Percentiles rank a stretch among this genome's conserved stretches.
Conservation (phyloP, 345 rosid species). For the Syzygium aqueum region DNA sequence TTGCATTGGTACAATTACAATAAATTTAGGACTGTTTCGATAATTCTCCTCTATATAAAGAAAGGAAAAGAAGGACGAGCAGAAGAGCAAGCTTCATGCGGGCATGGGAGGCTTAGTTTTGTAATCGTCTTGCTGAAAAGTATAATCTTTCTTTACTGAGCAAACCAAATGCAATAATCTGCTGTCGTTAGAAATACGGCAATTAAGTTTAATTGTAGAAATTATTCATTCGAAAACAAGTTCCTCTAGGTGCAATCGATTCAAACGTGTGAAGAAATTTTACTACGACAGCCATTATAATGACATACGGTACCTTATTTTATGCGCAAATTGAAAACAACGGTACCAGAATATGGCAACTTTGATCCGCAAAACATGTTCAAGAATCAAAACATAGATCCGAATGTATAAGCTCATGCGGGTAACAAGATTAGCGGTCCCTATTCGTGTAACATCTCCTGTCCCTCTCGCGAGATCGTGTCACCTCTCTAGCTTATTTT, state of each 20-base stretch:
- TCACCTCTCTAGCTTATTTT: neutral
- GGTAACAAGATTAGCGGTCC: neutral
- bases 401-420: neutral
- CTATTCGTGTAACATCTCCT: neutral
- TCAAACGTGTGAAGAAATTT: neutral
- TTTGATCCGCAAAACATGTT: neutral
- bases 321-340: too few species aligned
- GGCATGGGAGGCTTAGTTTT: neutral
- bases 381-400: neutral
- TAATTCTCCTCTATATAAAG: neutral
- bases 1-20: too few species aligned
- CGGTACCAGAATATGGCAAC: neutral
- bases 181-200: neutral
- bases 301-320: neutral
- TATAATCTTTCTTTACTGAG: neutral
- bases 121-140: neutral
- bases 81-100: neutral
- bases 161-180: neutral
- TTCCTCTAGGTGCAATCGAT: neutral
- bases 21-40: too few species aligned
- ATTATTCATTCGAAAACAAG: neutral
- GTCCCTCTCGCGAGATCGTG: neutral
- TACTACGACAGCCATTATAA: neutral
- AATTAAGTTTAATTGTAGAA: neutral
- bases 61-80: too few species aligned